These are phyloP conservation scores for Rosa lucieae DNA, from an alignment of 306 rosid genomes.

Conservation along the genomic window DNA sequence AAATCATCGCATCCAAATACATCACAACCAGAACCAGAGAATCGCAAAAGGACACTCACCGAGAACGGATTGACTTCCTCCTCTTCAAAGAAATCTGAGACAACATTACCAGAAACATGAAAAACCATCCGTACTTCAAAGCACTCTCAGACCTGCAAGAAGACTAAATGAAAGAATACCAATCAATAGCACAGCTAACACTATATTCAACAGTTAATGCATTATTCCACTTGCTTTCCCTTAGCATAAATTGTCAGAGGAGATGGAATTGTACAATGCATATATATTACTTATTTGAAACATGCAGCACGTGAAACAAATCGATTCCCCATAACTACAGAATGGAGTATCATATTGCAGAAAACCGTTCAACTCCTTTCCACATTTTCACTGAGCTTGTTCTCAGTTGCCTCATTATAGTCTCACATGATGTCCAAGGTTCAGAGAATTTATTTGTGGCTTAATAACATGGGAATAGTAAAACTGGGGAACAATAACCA, in stretches of 20 bases:
- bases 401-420: background rate
- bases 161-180: background rate
- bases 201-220: too few species aligned
- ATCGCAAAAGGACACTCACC: conserved; percentile 44
- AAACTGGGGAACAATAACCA: background rate
- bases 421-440: conserved; percentile 6
- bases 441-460: background rate
- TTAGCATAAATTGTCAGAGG: background rate
- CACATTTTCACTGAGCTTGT: background rate
- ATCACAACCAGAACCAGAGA: background rate
- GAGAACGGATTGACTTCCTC: conserved; percentile 94
- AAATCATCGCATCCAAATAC: conserved; percentile 15
- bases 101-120: conserved; percentile 66
- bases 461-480: background rate
- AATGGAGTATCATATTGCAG: background rate
- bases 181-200: background rate
- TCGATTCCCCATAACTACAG: background rate
- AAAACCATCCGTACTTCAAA: conserved; percentile 79
- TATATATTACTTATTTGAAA: background rate
- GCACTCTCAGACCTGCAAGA: conserved; percentile 88
- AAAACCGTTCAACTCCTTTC: too few species aligned
- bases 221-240: background rate
- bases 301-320: background rate
- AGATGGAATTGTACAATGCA: background rate
- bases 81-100: conserved; percentile 47